These are phyloP conservation scores for Magnolia officinalis DNA, from an alignment of 164 flowering plant species.

Conservation along the genomic window DNA sequence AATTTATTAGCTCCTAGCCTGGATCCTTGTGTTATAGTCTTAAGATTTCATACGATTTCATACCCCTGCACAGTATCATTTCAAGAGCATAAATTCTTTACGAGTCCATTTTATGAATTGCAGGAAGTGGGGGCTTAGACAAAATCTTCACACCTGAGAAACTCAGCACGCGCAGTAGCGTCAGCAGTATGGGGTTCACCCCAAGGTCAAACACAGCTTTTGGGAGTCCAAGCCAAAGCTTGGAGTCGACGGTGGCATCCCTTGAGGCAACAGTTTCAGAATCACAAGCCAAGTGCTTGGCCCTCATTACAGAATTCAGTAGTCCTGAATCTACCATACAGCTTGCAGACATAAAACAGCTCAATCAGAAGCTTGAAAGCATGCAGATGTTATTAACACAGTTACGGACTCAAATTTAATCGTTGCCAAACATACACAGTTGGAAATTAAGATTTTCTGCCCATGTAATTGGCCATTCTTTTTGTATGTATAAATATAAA, in stretches of 20 bases:
- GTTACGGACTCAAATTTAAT: conserved; percentile 47
- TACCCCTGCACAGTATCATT: too few species aligned
- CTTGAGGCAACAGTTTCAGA: conserved; percentile 67
- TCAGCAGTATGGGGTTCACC: conserved; percentile 23
- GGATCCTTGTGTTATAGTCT: too few species aligned
- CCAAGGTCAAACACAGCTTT: conserved; percentile 25
- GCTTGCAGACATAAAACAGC: conserved; percentile 41
- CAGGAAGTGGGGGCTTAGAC: conserved; percentile 81
- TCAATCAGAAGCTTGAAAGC: conserved; percentile 54
- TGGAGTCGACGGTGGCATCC: conserved; percentile 56
- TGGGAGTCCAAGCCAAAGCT: conserved; percentile 22
- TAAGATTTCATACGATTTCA: too few species aligned
- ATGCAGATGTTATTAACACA: conserved; percentile 55
- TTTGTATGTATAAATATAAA: conserved; percentile 39
- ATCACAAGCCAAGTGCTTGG: conserved; percentile 58
- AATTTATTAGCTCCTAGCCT: too few species aligned
- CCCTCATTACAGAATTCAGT: conserved; percentile 39
- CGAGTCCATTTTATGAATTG: conserved; percentile 10
- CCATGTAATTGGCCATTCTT: conserved; percentile 24
- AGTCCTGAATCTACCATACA: conserved; percentile 33
- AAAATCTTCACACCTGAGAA: conserved; percentile 58
- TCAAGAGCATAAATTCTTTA: too few species aligned
- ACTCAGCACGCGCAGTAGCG: conserved; percentile 38
- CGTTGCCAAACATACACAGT: background rate
- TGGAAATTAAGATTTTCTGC: conserved; percentile 21